phyloP scores from a whole-genome alignment of 164 flowering plant species.

The Umbellularia californica region DNA sequence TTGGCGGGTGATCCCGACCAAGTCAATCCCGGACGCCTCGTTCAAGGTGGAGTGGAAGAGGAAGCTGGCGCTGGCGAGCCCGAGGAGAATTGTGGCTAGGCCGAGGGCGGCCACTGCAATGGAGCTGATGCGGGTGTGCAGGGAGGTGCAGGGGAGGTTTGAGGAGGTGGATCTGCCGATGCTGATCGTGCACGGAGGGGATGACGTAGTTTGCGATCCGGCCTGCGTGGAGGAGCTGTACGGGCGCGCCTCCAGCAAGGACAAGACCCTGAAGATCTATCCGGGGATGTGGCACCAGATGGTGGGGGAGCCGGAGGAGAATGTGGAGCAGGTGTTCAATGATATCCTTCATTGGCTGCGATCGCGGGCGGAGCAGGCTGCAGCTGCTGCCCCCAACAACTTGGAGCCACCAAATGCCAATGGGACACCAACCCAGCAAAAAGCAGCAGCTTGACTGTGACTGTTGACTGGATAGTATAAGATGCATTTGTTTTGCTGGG shows the following conservation, averaged over 20 bases:
- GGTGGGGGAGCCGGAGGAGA: conserved; percentile 72
- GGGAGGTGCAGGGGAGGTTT: conserved; percentile 62
- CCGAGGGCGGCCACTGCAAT: conserved; percentile 85
- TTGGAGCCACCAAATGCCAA: not conserved
- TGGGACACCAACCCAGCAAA: not conserved
- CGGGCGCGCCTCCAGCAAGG: conserved; percentile 55
- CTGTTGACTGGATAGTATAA: not conserved
- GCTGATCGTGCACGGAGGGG: conserved; percentile 72
- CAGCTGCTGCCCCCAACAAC: not conserved
- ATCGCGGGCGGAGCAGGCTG: conserved; percentile 28
- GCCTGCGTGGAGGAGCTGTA: conserved; percentile 73
- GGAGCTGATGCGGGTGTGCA: conserved; percentile 71
- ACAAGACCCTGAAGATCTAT: conserved; percentile 66
- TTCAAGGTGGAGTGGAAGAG: conserved; percentile 93
- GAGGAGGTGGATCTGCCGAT: conserved; percentile 64
- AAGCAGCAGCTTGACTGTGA: not conserved
- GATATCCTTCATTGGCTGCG: conserved; percentile 68
- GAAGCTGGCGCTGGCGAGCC: conserved; percentile 60
- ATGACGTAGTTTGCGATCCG: conserved; percentile 79
- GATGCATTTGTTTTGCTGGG: no score
- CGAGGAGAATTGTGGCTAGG: conserved; percentile 40
- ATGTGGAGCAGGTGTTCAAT: conserved; percentile 76
- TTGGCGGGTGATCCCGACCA: conserved; percentile 86
- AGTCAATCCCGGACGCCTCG: conserved; percentile 57
- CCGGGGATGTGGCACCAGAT: conserved; percentile 93